Evolutionary conservation across 1,284 basidiomycete species (phyloP), one percentile per base, ranked within the genome.

Genomic region (Apiotrichum brassicae): DNA sequence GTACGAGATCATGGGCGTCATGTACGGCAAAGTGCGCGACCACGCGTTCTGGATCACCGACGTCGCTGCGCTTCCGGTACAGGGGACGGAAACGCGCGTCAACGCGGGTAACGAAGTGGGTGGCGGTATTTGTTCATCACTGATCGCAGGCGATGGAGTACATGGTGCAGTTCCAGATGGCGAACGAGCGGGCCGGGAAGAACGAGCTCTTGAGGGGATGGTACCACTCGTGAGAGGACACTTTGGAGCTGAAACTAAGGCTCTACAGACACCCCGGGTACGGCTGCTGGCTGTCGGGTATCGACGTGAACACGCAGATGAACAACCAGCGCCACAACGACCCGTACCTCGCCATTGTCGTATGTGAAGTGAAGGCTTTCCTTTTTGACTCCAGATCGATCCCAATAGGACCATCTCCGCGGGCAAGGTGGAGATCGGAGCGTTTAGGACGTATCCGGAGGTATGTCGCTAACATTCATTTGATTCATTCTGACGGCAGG

Each of bases 1-100:
- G 48, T 90, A 97, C 76, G 94, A 98, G 76, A 95, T 98, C 66
- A 98, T 98, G 95, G 95, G 95, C 9, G 79, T 97, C 38, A 97
- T 98, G 93, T 91, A 97, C 73, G 94, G 94, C 43, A 95, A 95
- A 74, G 85, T 97, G 22, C 79, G 92, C 37, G 88, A 85, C 8
- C 81, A 81, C 53, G 81, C 89, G 0, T 81, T 97, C 49, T 87
- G 97, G 50, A 83, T 98, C 61, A 85, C 95, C 81, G 95, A 98
- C 72, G 89, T 88, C 4, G 97, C 97, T 58, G 93, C 95, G 3
- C 78, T 98, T 3, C 94, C 94, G 1, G 95, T 98, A 1, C 89
- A 97, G 70, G 94, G 94, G n/a, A 98, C 95, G 0, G 94, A 99
- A 73, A 98, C 95, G 40, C 83, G 94, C 49, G 94, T 99, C 35